Conservation (phyloP, 345 rosid species). For the Crucihimalaya himalaica region DNA sequence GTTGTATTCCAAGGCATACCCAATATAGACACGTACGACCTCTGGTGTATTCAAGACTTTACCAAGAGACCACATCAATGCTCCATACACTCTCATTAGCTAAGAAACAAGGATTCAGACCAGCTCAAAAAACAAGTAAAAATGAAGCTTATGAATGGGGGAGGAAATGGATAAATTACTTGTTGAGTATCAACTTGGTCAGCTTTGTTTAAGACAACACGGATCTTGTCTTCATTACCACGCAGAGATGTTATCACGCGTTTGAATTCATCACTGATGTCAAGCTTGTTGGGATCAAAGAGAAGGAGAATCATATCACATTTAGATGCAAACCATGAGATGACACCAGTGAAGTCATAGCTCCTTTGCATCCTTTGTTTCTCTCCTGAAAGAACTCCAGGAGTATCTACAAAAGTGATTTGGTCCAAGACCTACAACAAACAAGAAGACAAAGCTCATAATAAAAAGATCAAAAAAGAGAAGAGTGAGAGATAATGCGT, state of each 20-base stretch:
- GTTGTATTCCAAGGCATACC: conserved; percentile 47
- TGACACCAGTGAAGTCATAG: conserved; percentile 89
- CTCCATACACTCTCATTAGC: conserved; percentile 99
- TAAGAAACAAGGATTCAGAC: conserved; percentile 27
- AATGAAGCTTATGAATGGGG: neutral
- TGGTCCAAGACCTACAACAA: conserved; percentile 75
- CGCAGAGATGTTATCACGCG: conserved; percentile 86
- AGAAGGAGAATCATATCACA: conserved; percentile 92
- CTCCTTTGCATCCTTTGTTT: conserved; percentile 87
- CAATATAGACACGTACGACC: conserved; percentile 87
- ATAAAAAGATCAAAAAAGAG: neutral
- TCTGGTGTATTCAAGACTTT: conserved; percentile 93
- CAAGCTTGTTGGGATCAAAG: conserved; percentile 96
- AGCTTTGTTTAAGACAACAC: conserved; percentile 93
- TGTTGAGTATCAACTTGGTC: conserved; percentile 96
- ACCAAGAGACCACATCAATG: conserved; percentile 97
- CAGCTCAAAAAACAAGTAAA: neutral
- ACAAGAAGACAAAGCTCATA: conserved; percentile 6
- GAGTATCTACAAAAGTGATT: conserved; percentile 89
- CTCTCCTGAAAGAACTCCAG: conserved; percentile 95
- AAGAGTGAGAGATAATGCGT: neutral
- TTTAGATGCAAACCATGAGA: conserved; percentile 97
- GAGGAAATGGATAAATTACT: conserved; percentile 39
- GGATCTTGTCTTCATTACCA: conserved; percentile 93
- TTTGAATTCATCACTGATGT: conserved; percentile 92